These are phyloP conservation scores for Lentinula detonsa DNA, from an alignment of 768 basidiomycete species.

Conservation along the genomic window DNA sequence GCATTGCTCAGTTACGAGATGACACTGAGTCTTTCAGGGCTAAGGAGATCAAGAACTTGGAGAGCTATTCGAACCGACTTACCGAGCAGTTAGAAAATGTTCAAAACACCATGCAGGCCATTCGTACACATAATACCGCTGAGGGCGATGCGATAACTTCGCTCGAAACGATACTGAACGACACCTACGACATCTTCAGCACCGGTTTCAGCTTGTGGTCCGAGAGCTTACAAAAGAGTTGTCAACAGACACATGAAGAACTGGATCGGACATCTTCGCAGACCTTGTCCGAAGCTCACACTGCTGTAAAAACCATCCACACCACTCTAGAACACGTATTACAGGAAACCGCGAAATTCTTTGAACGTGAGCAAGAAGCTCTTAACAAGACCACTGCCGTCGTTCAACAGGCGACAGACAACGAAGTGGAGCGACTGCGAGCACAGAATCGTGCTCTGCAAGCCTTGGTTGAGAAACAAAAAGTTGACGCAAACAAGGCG, in stretches of 20 bases:
- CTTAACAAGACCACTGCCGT: constrained; percentile 43
- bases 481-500: constrained; percentile 55
- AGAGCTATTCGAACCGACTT: constrained; percentile 45
- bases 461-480: constrained; percentile 61
- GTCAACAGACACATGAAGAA: constrained; percentile 40
- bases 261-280: constrained; percentile 35
- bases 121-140: constrained; percentile 49
- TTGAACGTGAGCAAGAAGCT: constrained; percentile 47
- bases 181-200: constrained; percentile 48
- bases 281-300: constrained; percentile 48
- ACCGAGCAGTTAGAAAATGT: constrained; percentile 53
- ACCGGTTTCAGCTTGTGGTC: constrained; percentile 51
- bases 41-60: constrained; percentile 49
- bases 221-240: constrained; percentile 41
- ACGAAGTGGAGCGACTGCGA: constrained; percentile 56
- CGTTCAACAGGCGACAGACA: constrained; percentile 37
- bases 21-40: constrained; percentile 53
- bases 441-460: constrained; percentile 65
- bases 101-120: constrained; percentile 42
- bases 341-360: constrained; percentile 49
- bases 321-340: constrained; percentile 56
- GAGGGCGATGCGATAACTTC: constrained; percentile 46
- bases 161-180: constrained; percentile 44
- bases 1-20: constrained; percentile 43
- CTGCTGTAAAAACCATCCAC: constrained; percentile 51